Percentiles rank a stretch among this genome's conserved stretches.
Evolutionary conservation across 148 eudicot genomes (phyloP).

Genomic region (Limonium bicolor): DNA sequence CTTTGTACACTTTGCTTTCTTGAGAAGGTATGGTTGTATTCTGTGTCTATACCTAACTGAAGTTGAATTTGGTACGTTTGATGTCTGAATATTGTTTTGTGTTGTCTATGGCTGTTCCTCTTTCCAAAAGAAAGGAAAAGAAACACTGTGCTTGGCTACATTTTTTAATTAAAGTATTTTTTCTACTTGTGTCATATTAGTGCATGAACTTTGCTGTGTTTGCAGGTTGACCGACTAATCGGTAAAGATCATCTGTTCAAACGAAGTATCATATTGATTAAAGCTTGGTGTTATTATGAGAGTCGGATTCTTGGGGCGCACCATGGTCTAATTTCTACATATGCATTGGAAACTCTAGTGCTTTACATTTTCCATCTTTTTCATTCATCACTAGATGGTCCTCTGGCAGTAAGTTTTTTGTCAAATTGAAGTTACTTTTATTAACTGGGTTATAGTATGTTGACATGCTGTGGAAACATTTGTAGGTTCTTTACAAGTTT

Average conservation of each 20-base stretch:
- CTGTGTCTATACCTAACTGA: too few species aligned
- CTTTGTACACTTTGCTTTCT: conserved; percentile 86
- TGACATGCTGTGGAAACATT: conserved; percentile 7
- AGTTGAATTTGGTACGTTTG: too few species aligned
- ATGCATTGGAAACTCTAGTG: conserved; percentile 91
- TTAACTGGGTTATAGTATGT: conserved; percentile 6
- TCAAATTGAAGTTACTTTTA: background rate
- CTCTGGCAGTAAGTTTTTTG: conserved; percentile 68
- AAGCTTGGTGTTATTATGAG: conserved; percentile 98
- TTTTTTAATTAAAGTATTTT: background rate
- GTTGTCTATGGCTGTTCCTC: too few species aligned
- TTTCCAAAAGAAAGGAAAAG: too few species aligned
- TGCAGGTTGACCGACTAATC: conserved; percentile 69
- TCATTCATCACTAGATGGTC: conserved; percentile 65
- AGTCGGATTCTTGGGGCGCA: conserved; percentile 97
- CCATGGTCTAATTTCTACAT: conserved; percentile 90
- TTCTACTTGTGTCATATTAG: background rate
- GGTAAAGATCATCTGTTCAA: conserved; percentile 85
- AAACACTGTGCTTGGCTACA: too few species aligned
- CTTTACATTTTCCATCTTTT: conserved; percentile 79
- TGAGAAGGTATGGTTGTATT: conserved; percentile 50
- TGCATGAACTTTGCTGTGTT: conserved; percentile 4
- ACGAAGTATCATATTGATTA: conserved; percentile 79
- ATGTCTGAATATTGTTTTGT: too few species aligned
- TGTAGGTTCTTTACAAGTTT: conserved; percentile 79